Base-by-base conservation (phyloP, 2,329 filamentous ascomycete species). In the Penicillium sp. region DNA sequence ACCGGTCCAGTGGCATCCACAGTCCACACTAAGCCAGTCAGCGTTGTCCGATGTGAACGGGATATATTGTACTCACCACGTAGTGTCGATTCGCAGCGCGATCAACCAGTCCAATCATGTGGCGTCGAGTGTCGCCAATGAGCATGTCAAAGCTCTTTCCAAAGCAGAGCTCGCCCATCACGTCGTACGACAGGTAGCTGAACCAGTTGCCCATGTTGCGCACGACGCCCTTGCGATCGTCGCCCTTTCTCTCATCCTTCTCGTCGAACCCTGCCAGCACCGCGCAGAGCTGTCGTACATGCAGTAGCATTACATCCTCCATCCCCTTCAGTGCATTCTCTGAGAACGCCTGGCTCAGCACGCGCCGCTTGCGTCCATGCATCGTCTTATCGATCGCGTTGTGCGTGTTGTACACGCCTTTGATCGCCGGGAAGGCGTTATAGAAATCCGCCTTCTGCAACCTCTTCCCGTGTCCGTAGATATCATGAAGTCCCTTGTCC, bases 331-430 rank as follows among this genome's bases (percentile, higher is more conserved):
- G 77, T 47, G 85, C 85, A 36, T 76, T 73, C 51, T 87, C 84
- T 0, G 83, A 83, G 68, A 90, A 90, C 28, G 84, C 87, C 60
- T 88, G 85, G n/a, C 83, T 84, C 31, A 90, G 74, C 25, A 89
- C 85, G 24, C 86, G 79, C 35, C 87, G 77, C 76, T 90, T 89
- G 47, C 86, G 83, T 27, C 85, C 85, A 66, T 90, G 87, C 38
- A 83, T 73, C 0, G 77, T 72, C 72, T 87, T 88, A 65, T 89
- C 84, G 46, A 88, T 86, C 1, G 79, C 79, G 71, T 87, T 89
- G 73, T 89, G 86, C 1, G 87, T 89, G 73, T 89, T 89, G 61
- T 84, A 81, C 1, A 83, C 81, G 24, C 75, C 74, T 56, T 75
- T 74, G 14, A 86, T 86, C 50, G 87, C 84, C 1, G 85, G 84